A percentile compares a stretch with the other conserved stretches of the same genome.
Evolutionary conservation across 345 rosid species (phyloP).

Genomic region (Populus deltoides): DNA sequence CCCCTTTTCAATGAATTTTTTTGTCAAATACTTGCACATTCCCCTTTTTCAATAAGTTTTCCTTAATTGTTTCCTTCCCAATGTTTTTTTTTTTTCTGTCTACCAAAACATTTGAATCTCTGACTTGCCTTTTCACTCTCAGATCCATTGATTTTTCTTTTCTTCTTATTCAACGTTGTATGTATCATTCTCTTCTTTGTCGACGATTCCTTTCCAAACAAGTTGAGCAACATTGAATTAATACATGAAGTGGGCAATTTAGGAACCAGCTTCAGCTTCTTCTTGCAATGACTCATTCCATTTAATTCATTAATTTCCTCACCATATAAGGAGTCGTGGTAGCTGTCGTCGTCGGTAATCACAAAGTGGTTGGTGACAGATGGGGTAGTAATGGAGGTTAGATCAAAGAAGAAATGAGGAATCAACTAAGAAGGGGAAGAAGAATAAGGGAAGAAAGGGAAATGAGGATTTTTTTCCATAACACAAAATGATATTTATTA

Average conservation of each 20-base stretch:
- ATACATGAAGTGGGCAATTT: slow-evolving; percentile 16
- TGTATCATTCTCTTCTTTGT: slow-evolving; percentile 22
- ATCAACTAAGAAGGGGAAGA: too few species aligned
- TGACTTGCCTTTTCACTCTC: slow-evolving; percentile 35
- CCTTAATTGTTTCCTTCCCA: not conserved
- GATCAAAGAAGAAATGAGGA: too few species aligned
- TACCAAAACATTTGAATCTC: not conserved
- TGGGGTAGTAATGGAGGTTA: too few species aligned
- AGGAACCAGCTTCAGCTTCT: slow-evolving; percentile 17
- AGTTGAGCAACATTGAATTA: slow-evolving; percentile 19
- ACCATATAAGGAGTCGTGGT: not conserved
- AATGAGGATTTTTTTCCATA: too few species aligned
- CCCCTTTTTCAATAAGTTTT: slow-evolving; percentile 44
- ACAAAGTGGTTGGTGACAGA: too few species aligned
- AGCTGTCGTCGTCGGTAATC: not conserved
- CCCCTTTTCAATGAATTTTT: too few species aligned
- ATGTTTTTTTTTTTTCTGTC: not conserved
- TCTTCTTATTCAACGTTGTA: slow-evolving; percentile 21
- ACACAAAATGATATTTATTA: too few species aligned
- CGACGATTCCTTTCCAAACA: slow-evolving; percentile 27
- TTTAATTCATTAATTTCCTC: not conserved
- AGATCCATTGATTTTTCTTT: slow-evolving; percentile 50
- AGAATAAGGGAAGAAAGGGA: too few species aligned
- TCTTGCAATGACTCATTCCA: slow-evolving; percentile 5
- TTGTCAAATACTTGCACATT: slow-evolving; percentile 21